phyloP scores from a whole-genome alignment of 441 rosid species.

The Melastoma candidum region DNA sequence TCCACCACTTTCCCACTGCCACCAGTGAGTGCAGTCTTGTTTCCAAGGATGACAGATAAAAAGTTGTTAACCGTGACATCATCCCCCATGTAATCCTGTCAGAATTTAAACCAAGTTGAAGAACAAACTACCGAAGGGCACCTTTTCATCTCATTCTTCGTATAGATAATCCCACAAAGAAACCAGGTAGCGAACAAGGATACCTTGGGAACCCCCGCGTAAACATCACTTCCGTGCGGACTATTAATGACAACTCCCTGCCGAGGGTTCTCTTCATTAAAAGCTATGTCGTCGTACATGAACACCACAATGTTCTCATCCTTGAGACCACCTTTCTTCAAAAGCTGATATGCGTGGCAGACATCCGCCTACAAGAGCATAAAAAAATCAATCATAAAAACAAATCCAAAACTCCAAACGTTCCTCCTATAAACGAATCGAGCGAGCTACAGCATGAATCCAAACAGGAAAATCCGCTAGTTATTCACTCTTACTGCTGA shows the following conservation, averaged over 20 bases:
- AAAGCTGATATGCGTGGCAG: slow-evolving; percentile 91
- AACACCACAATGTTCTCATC: slow-evolving; percentile 90
- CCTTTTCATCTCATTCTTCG: too few relatives aligned
- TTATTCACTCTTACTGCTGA: too few relatives aligned
- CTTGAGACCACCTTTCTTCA: slow-evolving; percentile 78
- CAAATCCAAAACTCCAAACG: too few relatives aligned
- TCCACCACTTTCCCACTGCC: slow-evolving; percentile 90
- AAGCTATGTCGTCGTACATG: slow-evolving; percentile 94
- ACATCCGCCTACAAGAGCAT: slow-evolving; percentile 56
- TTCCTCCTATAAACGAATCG: too few relatives aligned
- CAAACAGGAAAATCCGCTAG: too few relatives aligned
- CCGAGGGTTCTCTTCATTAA: slow-evolving; percentile 67
- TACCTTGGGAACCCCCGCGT: slow-evolving; percentile 86
- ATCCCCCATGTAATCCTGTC: slow-evolving; percentile 81
- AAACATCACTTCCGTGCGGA: slow-evolving; percentile 85
- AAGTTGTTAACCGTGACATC: slow-evolving; percentile 63
- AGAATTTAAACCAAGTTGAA: not conserved
- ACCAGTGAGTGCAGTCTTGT: slow-evolving; percentile 62
- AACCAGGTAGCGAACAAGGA: not conserved
- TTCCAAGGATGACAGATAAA: slow-evolving; percentile 72
- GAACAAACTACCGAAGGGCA: too few relatives aligned
- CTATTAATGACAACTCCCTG: slow-evolving; percentile 72
- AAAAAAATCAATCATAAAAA: not conserved
- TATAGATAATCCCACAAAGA: too few relatives aligned
- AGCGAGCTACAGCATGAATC: too few relatives aligned